These are phyloP conservation scores for Cucurbita pepo DNA, from an alignment of 306 rosid species.

Conservation along the genomic window DNA sequence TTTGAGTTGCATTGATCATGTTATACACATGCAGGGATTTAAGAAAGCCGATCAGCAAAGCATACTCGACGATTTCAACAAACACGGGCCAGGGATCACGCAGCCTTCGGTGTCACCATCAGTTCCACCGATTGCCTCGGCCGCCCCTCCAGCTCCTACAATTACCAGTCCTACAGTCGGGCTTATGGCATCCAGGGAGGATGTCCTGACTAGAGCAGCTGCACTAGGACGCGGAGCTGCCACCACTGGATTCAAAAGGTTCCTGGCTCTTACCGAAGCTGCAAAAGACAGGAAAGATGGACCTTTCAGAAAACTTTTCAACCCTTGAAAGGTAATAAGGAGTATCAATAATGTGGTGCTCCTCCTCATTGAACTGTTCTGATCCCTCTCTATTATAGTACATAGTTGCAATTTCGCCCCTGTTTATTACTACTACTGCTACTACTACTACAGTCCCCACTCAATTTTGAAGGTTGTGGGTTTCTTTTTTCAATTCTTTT, in stretches of 20 bases:
- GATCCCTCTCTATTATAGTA: background rate
- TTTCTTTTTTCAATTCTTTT: background rate
- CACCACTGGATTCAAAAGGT: conserved; percentile 91
- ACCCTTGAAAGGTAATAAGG: conserved; percentile 24
- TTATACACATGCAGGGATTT: conserved; percentile 53
- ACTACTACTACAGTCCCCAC: background rate
- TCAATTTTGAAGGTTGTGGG: background rate
- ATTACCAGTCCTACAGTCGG: conserved; percentile 40
- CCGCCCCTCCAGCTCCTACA: conserved; percentile 28
- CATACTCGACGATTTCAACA: conserved; percentile 85
- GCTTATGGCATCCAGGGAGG: conserved; percentile 56
- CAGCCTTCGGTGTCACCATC: conserved; percentile 48
- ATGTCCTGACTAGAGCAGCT: conserved; percentile 88
- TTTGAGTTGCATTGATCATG: background rate
- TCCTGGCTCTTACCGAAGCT: conserved; percentile 96
- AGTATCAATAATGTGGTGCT: background rate
- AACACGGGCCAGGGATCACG: conserved; percentile 72
- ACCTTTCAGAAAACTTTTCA: conserved; percentile 89
- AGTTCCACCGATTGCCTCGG: conserved; percentile 21
- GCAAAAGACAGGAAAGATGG: conserved; percentile 94
- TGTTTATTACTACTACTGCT: background rate
- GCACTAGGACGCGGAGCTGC: conserved; percentile 99
- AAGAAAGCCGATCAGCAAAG: conserved; percentile 79
- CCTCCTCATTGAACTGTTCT: background rate
- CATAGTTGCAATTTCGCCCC: background rate